phyloP scores from a whole-genome alignment of 257 asterid species.

The Rauvolfia tetraphylla region DNA sequence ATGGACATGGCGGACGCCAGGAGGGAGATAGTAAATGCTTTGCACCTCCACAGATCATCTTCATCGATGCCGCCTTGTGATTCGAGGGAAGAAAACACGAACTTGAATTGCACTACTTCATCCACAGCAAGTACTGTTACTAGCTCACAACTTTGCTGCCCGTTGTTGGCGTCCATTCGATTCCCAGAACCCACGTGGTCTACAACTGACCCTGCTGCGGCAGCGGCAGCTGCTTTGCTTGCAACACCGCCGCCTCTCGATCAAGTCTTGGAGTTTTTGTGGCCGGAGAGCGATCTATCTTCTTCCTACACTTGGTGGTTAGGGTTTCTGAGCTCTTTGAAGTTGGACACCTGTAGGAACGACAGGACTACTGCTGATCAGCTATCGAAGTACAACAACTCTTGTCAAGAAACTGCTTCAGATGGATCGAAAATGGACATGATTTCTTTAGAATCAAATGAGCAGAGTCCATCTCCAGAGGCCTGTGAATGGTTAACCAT shows the following conservation, averaged over 20 bases:
- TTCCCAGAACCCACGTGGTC: conserved; percentile 40
- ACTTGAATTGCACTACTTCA: background rate
- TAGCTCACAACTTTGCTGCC: conserved; percentile 12
- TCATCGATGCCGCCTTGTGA: background rate
- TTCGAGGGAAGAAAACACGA: background rate
- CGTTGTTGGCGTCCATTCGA: conserved; percentile 31
- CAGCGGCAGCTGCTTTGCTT: background rate
- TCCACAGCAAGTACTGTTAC: background rate
- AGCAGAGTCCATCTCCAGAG: conserved; percentile 12
- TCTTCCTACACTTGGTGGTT: conserved; percentile 42
- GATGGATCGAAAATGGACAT: conserved; percentile 7
- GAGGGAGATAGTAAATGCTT: conserved; percentile 37
- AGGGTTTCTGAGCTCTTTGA: conserved; percentile 36
- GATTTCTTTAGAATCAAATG: conserved; percentile 13
- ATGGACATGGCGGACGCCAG: conserved; percentile 41
- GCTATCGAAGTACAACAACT: conserved; percentile 1
- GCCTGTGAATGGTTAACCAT: conserved; percentile 29
- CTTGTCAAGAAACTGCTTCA: conserved; percentile 5
- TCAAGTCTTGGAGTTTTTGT: conserved; percentile 28
- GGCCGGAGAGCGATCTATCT: conserved; percentile 25
- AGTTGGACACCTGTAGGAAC: too few species aligned
- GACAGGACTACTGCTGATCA: too few species aligned
- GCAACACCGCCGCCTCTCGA: conserved; percentile 12
- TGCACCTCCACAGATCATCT: conserved; percentile 31
- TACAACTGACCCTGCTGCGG: conserved; percentile 35